Evolutionary conservation across 2,329 filamentous ascomycete genomes (phyloP), one percentile per base, ranked within the genome.

Genomic region (Capronia epimyces): DNA sequence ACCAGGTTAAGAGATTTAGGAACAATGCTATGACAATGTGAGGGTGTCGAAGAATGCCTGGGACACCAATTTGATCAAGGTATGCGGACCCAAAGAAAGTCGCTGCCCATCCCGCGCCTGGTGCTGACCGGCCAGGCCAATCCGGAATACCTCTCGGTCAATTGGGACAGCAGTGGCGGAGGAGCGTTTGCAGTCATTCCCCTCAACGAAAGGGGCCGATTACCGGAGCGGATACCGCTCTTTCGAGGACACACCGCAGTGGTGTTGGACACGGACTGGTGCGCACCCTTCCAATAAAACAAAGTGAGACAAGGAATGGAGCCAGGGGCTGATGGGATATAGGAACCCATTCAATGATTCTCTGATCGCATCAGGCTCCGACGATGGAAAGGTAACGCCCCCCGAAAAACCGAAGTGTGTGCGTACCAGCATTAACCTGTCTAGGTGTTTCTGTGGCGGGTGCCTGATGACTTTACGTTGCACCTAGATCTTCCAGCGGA

Each of bases 31-130:
- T 75, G 93, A 98, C 72, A 97, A 97, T 72, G 77, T 98, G 62
- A 88, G 89, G 69, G 89, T 98, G 71, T 96, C 89, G 66, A 88
- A 86, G 72, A 98, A 98, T 83, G 93, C 93, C 49, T 98, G 93
- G 93, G 93, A 98, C 71, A 96, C 90, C 65, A 98, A 98, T 75
- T 76, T 98, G 66, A 81, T 97, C 74, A 97, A 97, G 85, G 89
- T 94, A 71, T 69, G 78, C 67, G 55, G 50, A 52, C 59, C n/a
- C n/a, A n/a, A n/a, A n/a, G n/a, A 58, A 57, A 63, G 15, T 45
- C 16, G 27, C 62, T 64, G 63, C 16, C 34, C 6, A 29, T 62
- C 62, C 57, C 50, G 48, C 52, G 16, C 50, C 40, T 25, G 13
- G 44, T 50, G 34, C 55, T 59, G 44, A 60, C 32, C 29, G 8